Evolutionary conservation across 768 basidiomycete genomes (phyloP), one percentile per base, ranked within the genome.

Genomic region (Trametopsis cervina): DNA sequence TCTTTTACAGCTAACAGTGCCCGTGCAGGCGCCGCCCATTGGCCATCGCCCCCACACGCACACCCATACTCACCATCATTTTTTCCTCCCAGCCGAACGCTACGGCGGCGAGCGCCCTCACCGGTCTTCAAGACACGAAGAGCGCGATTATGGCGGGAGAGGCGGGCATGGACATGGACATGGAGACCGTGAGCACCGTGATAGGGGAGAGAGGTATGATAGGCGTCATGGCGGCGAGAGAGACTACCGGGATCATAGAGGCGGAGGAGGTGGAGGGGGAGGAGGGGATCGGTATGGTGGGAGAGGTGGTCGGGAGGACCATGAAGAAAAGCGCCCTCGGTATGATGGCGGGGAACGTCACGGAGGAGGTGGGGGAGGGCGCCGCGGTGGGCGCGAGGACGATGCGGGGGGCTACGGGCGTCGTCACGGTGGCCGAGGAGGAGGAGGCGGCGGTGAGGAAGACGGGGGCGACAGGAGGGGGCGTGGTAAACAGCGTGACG

Each of bases 401-500:
- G 55, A 56, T 24, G 62, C 62, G 40, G 68, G 66, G 41, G 68
- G 66, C 11, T 67, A 71, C 38, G 68, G 70, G 49, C 64, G 72
- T 20, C 64, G 61, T 24, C 62, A 61, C 29, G 66, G 66, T 42
- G 52, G 58, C 7, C 61, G 66, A 12, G 69, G 57, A 57, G 51
- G 60, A 39, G 60, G 44, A 39, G 42, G 54, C 46, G 56, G 46
- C 42, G 60, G 71, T 11, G 65, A 65, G 18, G 67, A 63, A 0
- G 69, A 62, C 11, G 62, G 68, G 11, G 69, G 74, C 23, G 72
- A 75, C 20, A 57, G 77, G 33, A 66, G 76, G 23, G 74, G 77
- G 37, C 68, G 76, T 42, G 75, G 76, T 40, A 75, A 74, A 38
- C 75, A 73, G 23, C 71, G 76, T 33, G 73, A 75, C 29, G 72